Evolutionary conservation across 129 eudicot genomes (phyloP).

Genomic region (Glebionis coronaria): DNA sequence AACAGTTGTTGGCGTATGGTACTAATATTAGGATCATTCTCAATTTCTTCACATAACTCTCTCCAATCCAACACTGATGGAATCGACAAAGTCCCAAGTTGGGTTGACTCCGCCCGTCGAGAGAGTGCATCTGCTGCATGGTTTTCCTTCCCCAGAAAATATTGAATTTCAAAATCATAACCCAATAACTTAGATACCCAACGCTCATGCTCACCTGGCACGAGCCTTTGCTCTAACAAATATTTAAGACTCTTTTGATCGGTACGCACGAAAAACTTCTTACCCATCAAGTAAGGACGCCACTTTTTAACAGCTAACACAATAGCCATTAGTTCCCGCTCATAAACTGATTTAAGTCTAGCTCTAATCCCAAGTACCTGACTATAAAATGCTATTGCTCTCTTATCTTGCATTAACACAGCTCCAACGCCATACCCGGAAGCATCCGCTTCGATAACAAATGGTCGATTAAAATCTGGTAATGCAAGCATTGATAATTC

Average conservation of each 20-base stretch:
- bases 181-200: not conserved
- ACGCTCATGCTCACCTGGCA: not conserved
- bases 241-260: not conserved
- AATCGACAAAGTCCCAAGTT: not conserved
- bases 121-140: not conserved
- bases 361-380: not conserved
- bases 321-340: not conserved
- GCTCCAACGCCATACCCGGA: not conserved
- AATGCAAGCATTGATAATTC: not conserved
- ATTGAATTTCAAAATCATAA: not conserved
- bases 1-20: too few species aligned
- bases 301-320: not conserved
- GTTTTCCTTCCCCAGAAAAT: not conserved
- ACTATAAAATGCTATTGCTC: not conserved
- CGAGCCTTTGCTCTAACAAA: slow-evolving; percentile 4
- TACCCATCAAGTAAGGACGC: not conserved
- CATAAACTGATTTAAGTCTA: not conserved
- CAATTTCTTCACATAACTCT: too few species aligned
- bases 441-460: not conserved
- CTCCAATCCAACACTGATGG: not conserved
- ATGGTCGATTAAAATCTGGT: not conserved
- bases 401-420: not conserved
- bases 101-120: not conserved
- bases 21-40: too few species aligned
- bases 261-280: not conserved